Evolutionary conservation across 345 rosid species (phyloP).

Genomic region (Viola odorata): DNA sequence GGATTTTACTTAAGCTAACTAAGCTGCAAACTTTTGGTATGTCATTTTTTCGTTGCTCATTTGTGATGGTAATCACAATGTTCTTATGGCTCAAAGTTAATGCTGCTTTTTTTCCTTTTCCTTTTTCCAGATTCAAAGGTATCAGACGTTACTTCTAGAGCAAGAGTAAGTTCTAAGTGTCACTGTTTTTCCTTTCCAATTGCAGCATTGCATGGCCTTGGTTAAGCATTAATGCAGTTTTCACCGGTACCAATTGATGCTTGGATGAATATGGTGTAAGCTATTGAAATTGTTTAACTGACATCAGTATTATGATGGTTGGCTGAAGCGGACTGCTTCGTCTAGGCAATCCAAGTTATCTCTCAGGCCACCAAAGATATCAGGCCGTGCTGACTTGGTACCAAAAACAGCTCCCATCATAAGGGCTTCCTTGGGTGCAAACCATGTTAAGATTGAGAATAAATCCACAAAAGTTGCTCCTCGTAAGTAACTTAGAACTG

Average conservation of each 20-base stretch:
- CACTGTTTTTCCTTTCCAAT: not conserved
- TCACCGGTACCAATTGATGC: not conserved
- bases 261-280: not conserved
- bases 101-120: not conserved
- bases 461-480: slow-evolving; percentile 20
- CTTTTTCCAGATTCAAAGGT: slow-evolving; percentile 23
- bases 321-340: slow-evolving; percentile 16
- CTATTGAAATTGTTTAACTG: slow-evolving; percentile 4
- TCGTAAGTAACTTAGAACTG: slow-evolving; percentile 13
- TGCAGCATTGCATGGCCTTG: not conserved
- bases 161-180: slow-evolving; percentile 18
- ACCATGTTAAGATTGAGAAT: slow-evolving; percentile 16
- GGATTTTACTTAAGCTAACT: not conserved
- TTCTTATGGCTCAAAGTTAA: too few relatives aligned
- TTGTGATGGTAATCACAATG: not conserved
- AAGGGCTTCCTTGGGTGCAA: slow-evolving; percentile 25
- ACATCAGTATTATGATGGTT: slow-evolving; percentile 6
- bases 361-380: slow-evolving; percentile 23
- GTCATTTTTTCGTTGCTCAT: not conserved
- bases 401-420: slow-evolving; percentile 13
- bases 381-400: slow-evolving; percentile 4
- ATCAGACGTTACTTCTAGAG: slow-evolving; percentile 11
- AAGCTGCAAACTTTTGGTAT: not conserved
- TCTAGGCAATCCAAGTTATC: slow-evolving; percentile 15
- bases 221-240: not conserved